Percentiles rank a stretch among this genome's conserved stretches.
Evolutionary conservation across 352 stramenopile genomes (phyloP).

Genomic region (Pythium guiyangense): DNA sequence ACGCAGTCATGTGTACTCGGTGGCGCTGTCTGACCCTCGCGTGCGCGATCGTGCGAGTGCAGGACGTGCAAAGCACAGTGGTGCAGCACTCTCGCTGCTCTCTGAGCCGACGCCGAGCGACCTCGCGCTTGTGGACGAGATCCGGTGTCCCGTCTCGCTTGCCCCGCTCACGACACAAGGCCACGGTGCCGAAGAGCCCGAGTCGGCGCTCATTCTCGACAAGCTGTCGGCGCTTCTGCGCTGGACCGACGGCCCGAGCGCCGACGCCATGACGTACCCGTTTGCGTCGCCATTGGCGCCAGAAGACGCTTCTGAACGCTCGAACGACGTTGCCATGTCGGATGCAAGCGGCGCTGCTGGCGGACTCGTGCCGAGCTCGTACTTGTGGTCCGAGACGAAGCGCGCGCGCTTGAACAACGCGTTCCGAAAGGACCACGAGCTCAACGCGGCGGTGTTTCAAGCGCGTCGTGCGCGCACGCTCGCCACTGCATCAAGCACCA

Average conservation of each 20-base stretch:
- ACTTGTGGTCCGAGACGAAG: conserved; percentile 54
- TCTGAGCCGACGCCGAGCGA: conserved; percentile 33
- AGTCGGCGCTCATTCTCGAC: conserved; percentile 45
- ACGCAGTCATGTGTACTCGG: conserved; percentile 21
- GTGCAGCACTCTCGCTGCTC: conserved; percentile 33
- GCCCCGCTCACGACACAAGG: conserved; percentile 25
- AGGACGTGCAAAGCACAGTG: neutral
- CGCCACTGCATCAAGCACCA: neutral
- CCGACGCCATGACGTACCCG: conserved; percentile 21
- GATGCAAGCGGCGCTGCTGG: neutral
- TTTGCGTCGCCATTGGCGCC: conserved; percentile 11
- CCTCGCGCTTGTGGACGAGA: conserved; percentile 19
- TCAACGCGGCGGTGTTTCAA: conserved; percentile 41
- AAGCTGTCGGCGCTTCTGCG: conserved; percentile 44
- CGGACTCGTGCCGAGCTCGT: conserved; percentile 26
- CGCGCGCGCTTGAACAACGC: conserved; percentile 20
- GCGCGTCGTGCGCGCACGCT: conserved; percentile 17
- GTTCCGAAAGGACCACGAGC: conserved; percentile 59
- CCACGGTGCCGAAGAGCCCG: conserved; percentile 54
- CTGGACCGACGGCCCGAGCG: conserved; percentile 39
- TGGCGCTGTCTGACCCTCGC: conserved; percentile 44
- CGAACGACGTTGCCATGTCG: conserved; percentile 8
- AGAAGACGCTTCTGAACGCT: neutral
- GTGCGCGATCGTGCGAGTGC: conserved; percentile 10
- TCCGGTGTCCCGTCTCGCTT: conserved; percentile 56